Percentiles rank a stretch among this genome's conserved stretches.
phyloP scores from a whole-genome alignment of 2,329 filamentous ascomycete genomes.

The Botrytis tulipae region DNA sequence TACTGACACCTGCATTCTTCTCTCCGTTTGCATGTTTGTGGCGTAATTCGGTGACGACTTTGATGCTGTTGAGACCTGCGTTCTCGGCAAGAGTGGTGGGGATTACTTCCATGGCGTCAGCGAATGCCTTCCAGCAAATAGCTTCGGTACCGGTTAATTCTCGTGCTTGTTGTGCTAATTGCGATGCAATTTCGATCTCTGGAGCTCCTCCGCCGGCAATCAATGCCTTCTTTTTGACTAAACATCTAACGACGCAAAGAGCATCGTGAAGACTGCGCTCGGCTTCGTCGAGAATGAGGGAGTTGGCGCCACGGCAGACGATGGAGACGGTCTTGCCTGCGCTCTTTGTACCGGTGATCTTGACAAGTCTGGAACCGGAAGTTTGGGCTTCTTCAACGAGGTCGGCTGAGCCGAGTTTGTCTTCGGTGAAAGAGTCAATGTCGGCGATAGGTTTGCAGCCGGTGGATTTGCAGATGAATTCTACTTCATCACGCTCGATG shows the following conservation, averaged over 20 bases:
- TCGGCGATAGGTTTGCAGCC: slow-evolving; percentile 99
- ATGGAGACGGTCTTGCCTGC: slow-evolving; percentile 89
- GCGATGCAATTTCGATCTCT: slow-evolving; percentile 92
- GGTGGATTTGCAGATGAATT: slow-evolving; percentile 98
- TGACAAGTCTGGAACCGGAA: slow-evolving; percentile 87
- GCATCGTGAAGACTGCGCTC: slow-evolving; percentile 96
- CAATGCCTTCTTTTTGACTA: slow-evolving; percentile 99
- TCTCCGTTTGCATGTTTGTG: slow-evolving; percentile 94
- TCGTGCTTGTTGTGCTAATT: slow-evolving; percentile 78
- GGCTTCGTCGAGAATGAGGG: slow-evolving; percentile 91
- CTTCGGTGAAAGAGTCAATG: slow-evolving; percentile 96
- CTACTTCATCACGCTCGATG: slow-evolving; percentile 96
- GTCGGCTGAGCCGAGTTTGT: slow-evolving; percentile 93
- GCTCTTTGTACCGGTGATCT: slow-evolving; percentile 86
- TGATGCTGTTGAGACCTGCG: slow-evolving; percentile 95
- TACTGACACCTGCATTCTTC: slow-evolving; percentile 94
- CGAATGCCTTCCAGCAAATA: slow-evolving; percentile 99
- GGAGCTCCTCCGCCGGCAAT: slow-evolving; percentile 95
- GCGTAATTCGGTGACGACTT: slow-evolving; percentile 93
- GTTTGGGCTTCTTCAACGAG: slow-evolving; percentile 89
- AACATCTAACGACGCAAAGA: slow-evolving; percentile 92
- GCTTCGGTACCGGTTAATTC: slow-evolving; percentile 86
- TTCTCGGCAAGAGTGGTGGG: slow-evolving; percentile 97
- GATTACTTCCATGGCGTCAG: slow-evolving; percentile 94
- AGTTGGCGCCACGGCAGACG: slow-evolving; percentile 91